Conservation (phyloP, 257 asterid species). For the Fraxinus pennsylvanica region DNA sequence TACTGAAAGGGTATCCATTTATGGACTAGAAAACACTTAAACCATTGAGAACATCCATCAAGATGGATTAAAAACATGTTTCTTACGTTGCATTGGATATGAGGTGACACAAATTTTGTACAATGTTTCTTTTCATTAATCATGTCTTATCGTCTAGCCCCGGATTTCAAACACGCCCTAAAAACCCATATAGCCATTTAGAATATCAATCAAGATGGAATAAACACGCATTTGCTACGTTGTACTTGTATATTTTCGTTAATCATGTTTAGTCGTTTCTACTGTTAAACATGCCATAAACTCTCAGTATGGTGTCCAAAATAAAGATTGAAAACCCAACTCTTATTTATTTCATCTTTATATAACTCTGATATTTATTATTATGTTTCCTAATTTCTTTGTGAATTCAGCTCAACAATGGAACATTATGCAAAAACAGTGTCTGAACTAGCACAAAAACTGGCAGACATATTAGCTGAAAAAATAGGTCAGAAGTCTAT, state of each 20-base stretch:
- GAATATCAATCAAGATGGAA: background rate
- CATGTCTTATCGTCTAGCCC: background rate
- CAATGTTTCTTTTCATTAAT: background rate
- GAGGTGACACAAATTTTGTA: background rate
- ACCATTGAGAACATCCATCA: background rate
- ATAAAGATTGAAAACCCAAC: background rate
- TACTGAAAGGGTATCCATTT: background rate
- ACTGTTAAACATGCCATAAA: background rate
- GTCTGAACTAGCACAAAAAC: constrained; percentile 50
- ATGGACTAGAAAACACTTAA: background rate
- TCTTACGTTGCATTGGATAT: background rate
- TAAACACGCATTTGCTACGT: background rate
- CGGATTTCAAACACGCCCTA: background rate
- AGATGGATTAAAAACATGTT: background rate
- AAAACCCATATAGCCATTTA: background rate
- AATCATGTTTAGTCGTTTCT: background rate
- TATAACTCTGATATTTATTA: background rate
- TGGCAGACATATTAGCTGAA: constrained; percentile 63
- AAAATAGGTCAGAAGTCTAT: constrained; percentile 45
- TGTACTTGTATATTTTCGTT: background rate
- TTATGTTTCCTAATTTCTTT: background rate
- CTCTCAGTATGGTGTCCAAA: background rate
- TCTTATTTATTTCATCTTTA: no score
- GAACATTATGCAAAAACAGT: constrained; percentile 51
- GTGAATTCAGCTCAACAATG: constrained; percentile 58